These are phyloP conservation scores for Penicillium sp. DNA, from an alignment of 2,329 filamentous ascomycete species.

Conservation along the genomic window DNA sequence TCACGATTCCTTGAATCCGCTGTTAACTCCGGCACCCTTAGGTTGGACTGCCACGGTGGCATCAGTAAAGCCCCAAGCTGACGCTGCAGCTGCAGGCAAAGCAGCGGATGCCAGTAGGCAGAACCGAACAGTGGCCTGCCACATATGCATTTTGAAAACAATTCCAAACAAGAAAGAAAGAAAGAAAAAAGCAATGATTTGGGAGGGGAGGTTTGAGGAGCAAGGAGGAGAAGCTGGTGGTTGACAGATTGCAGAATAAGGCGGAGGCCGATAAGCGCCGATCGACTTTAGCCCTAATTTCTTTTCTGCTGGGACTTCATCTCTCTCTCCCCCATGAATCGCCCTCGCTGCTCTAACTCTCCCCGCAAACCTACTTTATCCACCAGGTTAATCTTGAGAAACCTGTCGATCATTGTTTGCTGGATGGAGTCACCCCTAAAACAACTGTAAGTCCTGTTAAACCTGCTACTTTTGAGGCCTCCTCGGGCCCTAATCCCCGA, in stretches of 20 bases:
- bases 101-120: slow-evolving; percentile 38
- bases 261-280: slow-evolving; percentile 30
- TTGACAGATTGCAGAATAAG: slow-evolving; percentile 24
- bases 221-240: slow-evolving; percentile 9
- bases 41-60: slow-evolving; percentile 60
- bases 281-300: slow-evolving; percentile 41
- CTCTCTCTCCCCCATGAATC: slow-evolving; percentile 7
- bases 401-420: not conserved
- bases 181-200: slow-evolving; percentile 4
- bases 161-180: not conserved
- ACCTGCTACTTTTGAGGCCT: slow-evolving; percentile 8
- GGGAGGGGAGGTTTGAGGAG: slow-evolving; percentile 2
- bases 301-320: slow-evolving; percentile 26
- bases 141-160: slow-evolving; percentile 38
- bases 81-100: slow-evolving; percentile 46
- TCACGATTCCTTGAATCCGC: slow-evolving; percentile 58
- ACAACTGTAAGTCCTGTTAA: not conserved
- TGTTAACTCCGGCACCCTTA: slow-evolving; percentile 60
- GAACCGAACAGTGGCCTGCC: slow-evolving; percentile 36
- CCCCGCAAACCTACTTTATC: not conserved
- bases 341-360: not conserved
- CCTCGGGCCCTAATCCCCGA: slow-evolving; percentile 16
- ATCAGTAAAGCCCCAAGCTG: slow-evolving; percentile 65
- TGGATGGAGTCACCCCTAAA: not conserved
- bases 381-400: not conserved